Base-by-base conservation (phyloP, 805 yeast genomes). In the Clavispora santaluciae region DNA sequence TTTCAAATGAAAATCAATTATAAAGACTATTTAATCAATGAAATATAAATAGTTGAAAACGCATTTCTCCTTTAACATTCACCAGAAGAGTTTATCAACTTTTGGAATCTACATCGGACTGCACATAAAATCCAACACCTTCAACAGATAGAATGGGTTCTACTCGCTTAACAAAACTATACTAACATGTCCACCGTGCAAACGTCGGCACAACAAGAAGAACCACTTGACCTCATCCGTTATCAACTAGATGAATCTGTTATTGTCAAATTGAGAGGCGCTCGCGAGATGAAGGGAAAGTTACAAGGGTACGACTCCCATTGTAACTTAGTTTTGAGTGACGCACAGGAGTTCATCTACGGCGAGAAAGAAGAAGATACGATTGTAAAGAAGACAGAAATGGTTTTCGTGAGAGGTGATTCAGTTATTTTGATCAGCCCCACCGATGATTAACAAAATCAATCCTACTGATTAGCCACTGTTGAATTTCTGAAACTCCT, bases 321-420 rank as follows among this genome's bases (percentile, higher is more conserved):
- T 65, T 93, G 98, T 66, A 93, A 95, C 61, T 79, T 93, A 73
- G 96, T 93, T 28, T 75, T 93, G 48, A 88, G 97, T 51, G 95
- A 93, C 54, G 96, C 95, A 6, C 76, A 75, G 40, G 99, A 93
- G 59, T 86, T 85, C 1, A 79, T 90, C 28, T 86, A 77, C 59
- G 70, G 71, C 28, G 76, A 72, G 3, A 53, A 46, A n/a, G 76
- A 66, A 3, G 57, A 61, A 22, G 73, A 72, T 35, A 66, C 68
- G 2, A 54, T 48, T n/a, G 67, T 66, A 15, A 84, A 81, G 56
- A 73, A 75, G 46, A 76, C 88, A 13, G 96, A 87, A 41, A 86
- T 93, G 89, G 81, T 93, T 33, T 91, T 91, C 65, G 90, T 93
- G 12, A 82, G 99, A 68, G 99, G 99, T n/a, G 99, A 93, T 64